Percentiles rank a stretch among this genome's conserved stretches.
These are phyloP conservation scores for Xylaria sp. DNA, from an alignment of 2,329 filamentous ascomycete species.

Conservation along the genomic window DNA sequence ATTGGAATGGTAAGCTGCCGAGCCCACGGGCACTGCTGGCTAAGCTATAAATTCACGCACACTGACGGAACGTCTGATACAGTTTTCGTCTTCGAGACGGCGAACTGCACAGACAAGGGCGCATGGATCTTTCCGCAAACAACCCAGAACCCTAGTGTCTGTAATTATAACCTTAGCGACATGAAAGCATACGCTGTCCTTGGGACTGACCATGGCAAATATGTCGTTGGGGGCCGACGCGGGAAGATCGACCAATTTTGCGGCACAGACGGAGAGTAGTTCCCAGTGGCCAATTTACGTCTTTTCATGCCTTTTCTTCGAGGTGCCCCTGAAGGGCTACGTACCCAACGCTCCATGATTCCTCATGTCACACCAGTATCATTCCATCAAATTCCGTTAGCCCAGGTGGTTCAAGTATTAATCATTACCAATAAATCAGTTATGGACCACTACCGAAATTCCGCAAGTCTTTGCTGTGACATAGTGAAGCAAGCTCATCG, in stretches of 20 bases:
- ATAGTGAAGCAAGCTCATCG: background rate
- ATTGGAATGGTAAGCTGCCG: conserved; percentile 2
- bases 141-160: background rate
- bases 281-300: too few species aligned
- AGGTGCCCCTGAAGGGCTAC: background rate
- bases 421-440: background rate
- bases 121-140: conserved; percentile 4
- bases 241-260: conserved; percentile 1
- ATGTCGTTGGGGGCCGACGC: background rate
- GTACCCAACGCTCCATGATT: conserved; percentile 1
- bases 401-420: background rate
- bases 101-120: conserved; percentile 7
- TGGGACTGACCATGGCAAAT: background rate
- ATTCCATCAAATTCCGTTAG: background rate
- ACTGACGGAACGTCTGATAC: background rate
- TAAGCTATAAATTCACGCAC: background rate
- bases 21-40: too few species aligned
- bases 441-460: background rate
- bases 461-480: background rate
- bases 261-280: background rate
- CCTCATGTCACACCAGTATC: conserved; percentile 2
- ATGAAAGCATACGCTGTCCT: background rate
- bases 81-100: conserved; percentile 9
- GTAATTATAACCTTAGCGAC: background rate
- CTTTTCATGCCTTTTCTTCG: background rate